Conservation (phyloP, 805 yeast species). For the Priceomyces haplophilus region DNA sequence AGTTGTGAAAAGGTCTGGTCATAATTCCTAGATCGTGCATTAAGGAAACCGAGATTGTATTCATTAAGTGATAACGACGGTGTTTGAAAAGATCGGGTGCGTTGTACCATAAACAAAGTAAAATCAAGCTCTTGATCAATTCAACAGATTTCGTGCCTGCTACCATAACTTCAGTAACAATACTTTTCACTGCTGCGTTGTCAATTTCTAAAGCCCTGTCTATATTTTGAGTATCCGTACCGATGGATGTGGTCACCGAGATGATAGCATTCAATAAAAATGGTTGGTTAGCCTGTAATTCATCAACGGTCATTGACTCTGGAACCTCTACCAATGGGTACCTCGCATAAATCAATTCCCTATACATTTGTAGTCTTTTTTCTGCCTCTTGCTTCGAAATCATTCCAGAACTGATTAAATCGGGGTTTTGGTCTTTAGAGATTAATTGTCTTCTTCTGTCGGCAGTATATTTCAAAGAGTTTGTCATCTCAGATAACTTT, state of each 20-base stretch:
- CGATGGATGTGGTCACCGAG: slow-evolving; percentile 53
- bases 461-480: slow-evolving; percentile 44
- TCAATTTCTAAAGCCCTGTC: slow-evolving; percentile 50
- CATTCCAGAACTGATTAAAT: slow-evolving; percentile 56
- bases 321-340: slow-evolving; percentile 62
- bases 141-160: slow-evolving; percentile 71
- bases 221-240: slow-evolving; percentile 27
- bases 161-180: slow-evolving; percentile 59
- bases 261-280: slow-evolving; percentile 62
- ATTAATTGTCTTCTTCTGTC: slow-evolving; percentile 38
- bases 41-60: slow-evolving; percentile 61
- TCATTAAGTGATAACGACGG: slow-evolving; percentile 71
- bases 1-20: slow-evolving; percentile 38
- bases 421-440: slow-evolving; percentile 28
- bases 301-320: slow-evolving; percentile 39
- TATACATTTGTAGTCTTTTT: slow-evolving; percentile 49
- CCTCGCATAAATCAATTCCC: slow-evolving; percentile 40
- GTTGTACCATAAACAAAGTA: slow-evolving; percentile 76
- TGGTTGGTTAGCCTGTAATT: slow-evolving; percentile 53
- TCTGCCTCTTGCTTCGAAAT: slow-evolving; percentile 60
- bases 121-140: slow-evolving; percentile 56
- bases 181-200: slow-evolving; percentile 47
- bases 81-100: slow-evolving; percentile 79
- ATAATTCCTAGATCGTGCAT: slow-evolving; percentile 75
- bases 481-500: slow-evolving; percentile 42